phyloP scores from a whole-genome alignment of 2,329 filamentous ascomycete genomes.

The Lasiodiplodia sp. region DNA sequence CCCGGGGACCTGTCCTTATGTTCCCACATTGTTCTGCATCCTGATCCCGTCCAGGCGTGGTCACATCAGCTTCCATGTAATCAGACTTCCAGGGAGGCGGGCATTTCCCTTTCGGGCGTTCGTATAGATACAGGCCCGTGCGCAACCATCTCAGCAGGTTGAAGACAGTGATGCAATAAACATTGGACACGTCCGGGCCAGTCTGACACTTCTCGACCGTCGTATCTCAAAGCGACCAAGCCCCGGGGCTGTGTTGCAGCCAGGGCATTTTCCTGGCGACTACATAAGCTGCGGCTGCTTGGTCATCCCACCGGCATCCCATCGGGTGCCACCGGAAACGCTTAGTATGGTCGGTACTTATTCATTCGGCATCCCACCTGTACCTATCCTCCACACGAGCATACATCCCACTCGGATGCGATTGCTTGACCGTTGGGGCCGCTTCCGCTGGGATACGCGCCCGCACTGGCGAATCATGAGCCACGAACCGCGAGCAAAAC shows the following conservation, averaged over 20 bases:
- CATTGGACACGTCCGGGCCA: background rate
- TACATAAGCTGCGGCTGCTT: background rate
- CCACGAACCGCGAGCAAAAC: conserved; percentile 2
- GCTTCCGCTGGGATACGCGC: conserved; percentile 8
- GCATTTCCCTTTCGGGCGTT: no score
- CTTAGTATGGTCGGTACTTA: conserved; percentile 7
- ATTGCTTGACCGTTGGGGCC: conserved; percentile 3
- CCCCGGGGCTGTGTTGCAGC: background rate
- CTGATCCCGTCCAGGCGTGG: no score
- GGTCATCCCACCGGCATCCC: conserved; percentile 20
- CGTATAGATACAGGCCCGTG: no score
- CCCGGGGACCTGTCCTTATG: no score
- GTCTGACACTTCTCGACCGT: background rate
- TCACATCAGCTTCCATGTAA: no score
- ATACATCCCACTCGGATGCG: background rate
- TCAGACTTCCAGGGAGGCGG: no score
- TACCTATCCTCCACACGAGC: background rate
- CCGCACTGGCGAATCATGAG: background rate
- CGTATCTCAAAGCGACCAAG: background rate
- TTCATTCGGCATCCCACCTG: conserved; percentile 8
- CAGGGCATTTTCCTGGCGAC: background rate
- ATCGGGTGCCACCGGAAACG: background rate
- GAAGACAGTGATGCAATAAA: no score
- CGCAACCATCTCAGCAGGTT: no score
- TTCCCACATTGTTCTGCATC: no score